Percentiles rank a stretch among this genome's conserved stretches.
Evolutionary conservation across 208 protist species (phyloP).

Genomic region (Trypanosoma scelopori): DNA sequence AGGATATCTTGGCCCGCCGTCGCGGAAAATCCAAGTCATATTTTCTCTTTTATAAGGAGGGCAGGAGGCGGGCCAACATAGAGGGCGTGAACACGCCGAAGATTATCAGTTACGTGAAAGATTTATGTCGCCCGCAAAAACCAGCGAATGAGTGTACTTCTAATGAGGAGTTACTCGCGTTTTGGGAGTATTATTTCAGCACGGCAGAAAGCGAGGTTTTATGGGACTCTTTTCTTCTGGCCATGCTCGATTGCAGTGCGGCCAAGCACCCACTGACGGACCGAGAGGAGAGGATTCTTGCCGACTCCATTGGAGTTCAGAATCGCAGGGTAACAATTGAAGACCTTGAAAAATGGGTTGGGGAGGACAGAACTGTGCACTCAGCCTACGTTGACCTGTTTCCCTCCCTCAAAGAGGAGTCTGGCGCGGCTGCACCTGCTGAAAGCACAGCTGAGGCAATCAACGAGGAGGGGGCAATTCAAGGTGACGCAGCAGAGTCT

Average conservation of each 20-base stretch:
- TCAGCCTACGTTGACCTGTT: constrained; percentile 13
- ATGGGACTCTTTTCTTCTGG: constrained; percentile 43
- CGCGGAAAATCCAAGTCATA: constrained; percentile 82
- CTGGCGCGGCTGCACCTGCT: not conserved
- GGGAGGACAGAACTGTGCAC: constrained; percentile 34
- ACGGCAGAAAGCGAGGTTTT: constrained; percentile 64
- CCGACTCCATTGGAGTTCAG: constrained; percentile 32
- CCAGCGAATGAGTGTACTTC: constrained; percentile 75
- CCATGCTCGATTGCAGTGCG: constrained; percentile 25
- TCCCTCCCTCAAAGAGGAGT: constrained; percentile 22
- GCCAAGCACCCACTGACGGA: constrained; percentile 9
- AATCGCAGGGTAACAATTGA: constrained; percentile 44
- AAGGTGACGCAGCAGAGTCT: not conserved
- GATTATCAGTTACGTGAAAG: constrained; percentile 72
- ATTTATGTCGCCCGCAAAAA: constrained; percentile 73
- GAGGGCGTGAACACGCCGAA: constrained; percentile 88
- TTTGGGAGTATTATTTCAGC: constrained; percentile 78
- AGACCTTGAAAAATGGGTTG: constrained; percentile 66
- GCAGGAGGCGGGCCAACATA: constrained; percentile 55
- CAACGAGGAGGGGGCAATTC: constrained; percentile 4
- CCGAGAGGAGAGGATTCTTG: constrained; percentile 20
- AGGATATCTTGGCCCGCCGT: constrained; percentile 50
- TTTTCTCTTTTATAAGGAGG: constrained; percentile 90
- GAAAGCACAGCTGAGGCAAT: not conserved
- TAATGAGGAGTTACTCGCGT: constrained; percentile 58